Evolutionary conservation across 345 rosid species (phyloP).

Genomic region (Erodium maritimum): DNA sequence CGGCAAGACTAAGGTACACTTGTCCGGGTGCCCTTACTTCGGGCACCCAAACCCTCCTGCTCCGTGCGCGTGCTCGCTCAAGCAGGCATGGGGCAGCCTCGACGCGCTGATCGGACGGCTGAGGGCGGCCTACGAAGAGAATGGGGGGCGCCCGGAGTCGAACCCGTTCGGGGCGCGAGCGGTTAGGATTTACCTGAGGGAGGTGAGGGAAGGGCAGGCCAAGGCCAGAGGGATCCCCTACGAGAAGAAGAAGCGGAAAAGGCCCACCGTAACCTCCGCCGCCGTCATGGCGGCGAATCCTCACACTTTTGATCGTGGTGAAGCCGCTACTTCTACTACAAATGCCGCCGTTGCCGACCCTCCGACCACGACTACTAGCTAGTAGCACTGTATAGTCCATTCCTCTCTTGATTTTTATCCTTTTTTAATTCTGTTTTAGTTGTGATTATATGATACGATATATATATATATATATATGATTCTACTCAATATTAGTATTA

Average conservation of each 20-base stretch:
- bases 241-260: constrained; percentile 66
- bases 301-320: constrained; percentile 1
- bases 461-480: too few species aligned
- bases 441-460: too few species aligned
- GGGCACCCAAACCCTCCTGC: constrained; percentile 53
- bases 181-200: constrained; percentile 54
- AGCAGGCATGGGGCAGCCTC: constrained; percentile 71
- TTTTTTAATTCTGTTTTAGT: too few species aligned
- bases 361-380: too few species aligned
- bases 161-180: constrained; percentile 65
- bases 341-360: too few species aligned
- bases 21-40: constrained; percentile 40
- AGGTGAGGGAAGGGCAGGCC: constrained; percentile 55
- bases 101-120: constrained; percentile 71
- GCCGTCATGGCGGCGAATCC: too few species aligned
- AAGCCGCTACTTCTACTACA: constrained; percentile 11
- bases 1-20: constrained; percentile 66
- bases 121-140: constrained; percentile 66
- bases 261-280: too few species aligned
- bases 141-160: constrained; percentile 44
- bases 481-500: too few species aligned
- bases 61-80: constrained; percentile 55
- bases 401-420: too few species aligned
- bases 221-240: constrained; percentile 65
- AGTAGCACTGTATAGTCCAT: too few species aligned